These are phyloP conservation scores for Salix caprea DNA, from an alignment of 345 rosid genomes.

Conservation along the genomic window DNA sequence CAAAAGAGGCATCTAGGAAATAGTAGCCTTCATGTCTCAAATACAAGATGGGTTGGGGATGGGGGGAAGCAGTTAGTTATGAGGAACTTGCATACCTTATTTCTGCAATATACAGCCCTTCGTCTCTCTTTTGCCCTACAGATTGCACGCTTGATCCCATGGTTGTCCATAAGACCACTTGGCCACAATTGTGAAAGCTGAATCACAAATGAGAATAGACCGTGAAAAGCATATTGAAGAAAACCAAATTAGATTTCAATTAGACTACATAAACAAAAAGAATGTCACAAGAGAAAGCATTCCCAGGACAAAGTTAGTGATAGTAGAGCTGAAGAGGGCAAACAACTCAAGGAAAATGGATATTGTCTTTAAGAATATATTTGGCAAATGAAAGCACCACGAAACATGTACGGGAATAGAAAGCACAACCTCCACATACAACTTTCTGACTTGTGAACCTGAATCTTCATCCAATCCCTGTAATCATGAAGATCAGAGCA, in stretches of 20 bases:
- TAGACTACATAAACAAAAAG: neutral
- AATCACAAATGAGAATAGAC: constrained; percentile 21
- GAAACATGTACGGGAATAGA: neutral
- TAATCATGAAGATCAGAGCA: constrained; percentile 12
- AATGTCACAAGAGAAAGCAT: neutral
- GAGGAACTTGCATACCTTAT: constrained; percentile 31
- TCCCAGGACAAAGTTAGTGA: neutral
- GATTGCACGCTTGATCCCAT: constrained; percentile 81
- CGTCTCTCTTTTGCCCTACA: constrained; percentile 78
- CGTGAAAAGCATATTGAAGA: constrained; percentile 20
- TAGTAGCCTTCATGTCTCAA: neutral
- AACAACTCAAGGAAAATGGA: neutral
- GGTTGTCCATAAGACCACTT: constrained; percentile 76
- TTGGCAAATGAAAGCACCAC: neutral
- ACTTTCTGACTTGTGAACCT: constrained; percentile 81
- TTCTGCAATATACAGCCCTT: constrained; percentile 39
- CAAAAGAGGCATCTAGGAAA: neutral
- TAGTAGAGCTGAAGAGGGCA: neutral
- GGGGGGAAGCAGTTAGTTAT: neutral
- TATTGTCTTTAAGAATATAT: neutral
- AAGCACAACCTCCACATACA: constrained; percentile 64
- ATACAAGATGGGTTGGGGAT: neutral
- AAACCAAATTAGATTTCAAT: neutral
- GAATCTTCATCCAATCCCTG: constrained; percentile 91
- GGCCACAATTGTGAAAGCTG: constrained; percentile 95